Conservation (phyloP, 2,329 filamentous ascomycete species). For the Apiospora arundinis region DNA sequence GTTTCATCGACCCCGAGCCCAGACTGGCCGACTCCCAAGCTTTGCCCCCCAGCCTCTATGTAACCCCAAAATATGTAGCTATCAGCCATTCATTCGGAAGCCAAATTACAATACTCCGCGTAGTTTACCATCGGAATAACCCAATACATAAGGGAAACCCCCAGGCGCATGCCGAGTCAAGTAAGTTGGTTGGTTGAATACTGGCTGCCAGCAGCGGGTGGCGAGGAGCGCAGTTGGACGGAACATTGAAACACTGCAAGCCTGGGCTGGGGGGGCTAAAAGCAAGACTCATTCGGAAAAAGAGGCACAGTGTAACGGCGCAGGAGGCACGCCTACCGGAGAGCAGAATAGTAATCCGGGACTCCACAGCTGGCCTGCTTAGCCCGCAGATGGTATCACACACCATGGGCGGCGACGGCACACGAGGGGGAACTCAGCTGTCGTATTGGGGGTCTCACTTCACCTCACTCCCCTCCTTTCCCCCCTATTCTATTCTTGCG, state of each 20-base stretch:
- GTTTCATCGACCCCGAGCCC: conserved; percentile 14
- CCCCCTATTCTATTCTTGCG: background rate
- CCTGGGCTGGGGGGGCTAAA: background rate
- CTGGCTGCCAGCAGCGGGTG: background rate
- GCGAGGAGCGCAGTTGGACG: background rate
- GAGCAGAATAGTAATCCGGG: conserved; percentile 3
- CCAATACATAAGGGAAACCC: background rate
- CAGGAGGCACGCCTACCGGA: background rate
- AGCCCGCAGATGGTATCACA: background rate
- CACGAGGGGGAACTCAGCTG: background rate
- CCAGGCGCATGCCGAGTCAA: background rate
- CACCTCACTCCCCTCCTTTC: background rate
- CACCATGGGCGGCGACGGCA: background rate
- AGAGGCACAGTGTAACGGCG: conserved; percentile 13
- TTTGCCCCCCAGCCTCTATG: background rate
- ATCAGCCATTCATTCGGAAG: conserved; percentile 1
- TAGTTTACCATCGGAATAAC: background rate
- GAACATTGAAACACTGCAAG: background rate
- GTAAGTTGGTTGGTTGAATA: background rate
- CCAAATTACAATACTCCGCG: background rate
- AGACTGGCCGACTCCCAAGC: background rate
- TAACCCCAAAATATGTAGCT: background rate
- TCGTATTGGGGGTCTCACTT: background rate
- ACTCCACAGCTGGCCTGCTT: background rate
- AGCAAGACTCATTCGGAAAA: background rate